Evolutionary conservation across 371 early-diverging fungal species (phyloP).

Genomic region (Apophysomyces elegans): DNA sequence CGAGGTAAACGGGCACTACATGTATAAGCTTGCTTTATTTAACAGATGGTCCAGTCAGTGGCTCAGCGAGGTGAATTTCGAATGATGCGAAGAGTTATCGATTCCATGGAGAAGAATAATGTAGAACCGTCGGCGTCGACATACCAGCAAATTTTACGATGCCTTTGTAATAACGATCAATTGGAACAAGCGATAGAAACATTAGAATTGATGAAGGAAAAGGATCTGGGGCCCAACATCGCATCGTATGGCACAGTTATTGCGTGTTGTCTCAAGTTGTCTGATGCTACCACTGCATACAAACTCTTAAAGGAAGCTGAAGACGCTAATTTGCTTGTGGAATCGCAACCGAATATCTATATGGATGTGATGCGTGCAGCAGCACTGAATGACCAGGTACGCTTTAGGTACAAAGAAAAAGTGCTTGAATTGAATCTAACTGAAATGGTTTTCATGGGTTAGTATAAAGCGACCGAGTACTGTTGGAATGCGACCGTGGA

Average conservation of each 20-base stretch:
- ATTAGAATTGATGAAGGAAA: constrained; percentile 49
- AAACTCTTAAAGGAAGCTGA: constrained; percentile 58
- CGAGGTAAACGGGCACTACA: constrained; percentile 24
- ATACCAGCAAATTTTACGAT: constrained; percentile 51
- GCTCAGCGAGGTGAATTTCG: constrained; percentile 28
- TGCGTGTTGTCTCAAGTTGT: constrained; percentile 36
- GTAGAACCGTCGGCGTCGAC: constrained; percentile 33
- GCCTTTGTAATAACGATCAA: constrained; percentile 38
- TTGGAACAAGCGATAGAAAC: constrained; percentile 55
- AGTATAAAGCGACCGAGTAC: constrained; percentile 46
- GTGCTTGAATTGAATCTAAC: no score
- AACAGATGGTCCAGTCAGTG: constrained; percentile 25
- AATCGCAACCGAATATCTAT: constrained; percentile 47
- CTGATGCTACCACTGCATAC: constrained; percentile 47
- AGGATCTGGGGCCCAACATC: constrained; percentile 40
- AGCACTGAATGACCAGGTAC: constrained; percentile 45
- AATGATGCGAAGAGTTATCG: constrained; percentile 27
- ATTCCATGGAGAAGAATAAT: constrained; percentile 41
- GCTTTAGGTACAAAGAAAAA: constrained; percentile 1
- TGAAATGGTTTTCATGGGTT: not conserved
- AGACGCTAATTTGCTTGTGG: constrained; percentile 37
- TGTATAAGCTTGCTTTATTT: not conserved
- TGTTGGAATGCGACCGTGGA: constrained; percentile 59
- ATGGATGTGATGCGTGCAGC: constrained; percentile 53
- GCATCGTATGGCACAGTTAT: constrained; percentile 43